Conservation (phyloP, 257 asterid species). For the Fraxinus americana region DNA sequence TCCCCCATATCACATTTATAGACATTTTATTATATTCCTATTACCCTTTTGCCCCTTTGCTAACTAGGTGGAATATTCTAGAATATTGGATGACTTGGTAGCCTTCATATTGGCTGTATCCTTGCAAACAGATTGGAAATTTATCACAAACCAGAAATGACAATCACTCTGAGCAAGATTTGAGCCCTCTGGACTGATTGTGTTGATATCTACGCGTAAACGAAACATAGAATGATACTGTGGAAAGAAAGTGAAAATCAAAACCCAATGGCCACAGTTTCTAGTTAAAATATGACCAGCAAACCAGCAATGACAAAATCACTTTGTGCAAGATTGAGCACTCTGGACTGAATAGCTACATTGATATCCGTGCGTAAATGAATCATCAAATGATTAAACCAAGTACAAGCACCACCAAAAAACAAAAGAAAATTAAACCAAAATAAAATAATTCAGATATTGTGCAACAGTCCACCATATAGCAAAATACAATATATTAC, state of each 20-base stretch:
- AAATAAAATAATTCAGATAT: not conserved
- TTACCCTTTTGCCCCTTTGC: too few relatives aligned
- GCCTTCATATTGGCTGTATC: too few relatives aligned
- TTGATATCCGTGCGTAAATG: too few relatives aligned
- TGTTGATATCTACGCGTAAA: too few relatives aligned
- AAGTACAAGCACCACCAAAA: not conserved
- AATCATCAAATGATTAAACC: too few relatives aligned
- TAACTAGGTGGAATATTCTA: too few relatives aligned
- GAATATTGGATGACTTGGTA: too few relatives aligned
- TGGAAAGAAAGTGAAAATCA: not conserved
- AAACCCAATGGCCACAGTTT: not conserved
- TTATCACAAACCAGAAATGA: not conserved
- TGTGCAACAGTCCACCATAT: not conserved
- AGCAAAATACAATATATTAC: not conserved
- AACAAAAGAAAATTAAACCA: too few relatives aligned
- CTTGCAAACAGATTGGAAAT: too few relatives aligned
- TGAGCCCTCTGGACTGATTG: not conserved
- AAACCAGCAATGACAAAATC: not conserved
- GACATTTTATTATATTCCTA: too few relatives aligned
- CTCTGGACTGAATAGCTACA: not conserved
- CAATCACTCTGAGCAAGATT: not conserved
- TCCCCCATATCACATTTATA: too few relatives aligned
- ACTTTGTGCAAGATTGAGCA: not conserved
- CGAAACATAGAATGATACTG: too few relatives aligned
- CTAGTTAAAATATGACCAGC: not conserved